Base-by-base conservation (phyloP, 164 flowering plant species). In the Magnolia kwangsiensis region DNA sequence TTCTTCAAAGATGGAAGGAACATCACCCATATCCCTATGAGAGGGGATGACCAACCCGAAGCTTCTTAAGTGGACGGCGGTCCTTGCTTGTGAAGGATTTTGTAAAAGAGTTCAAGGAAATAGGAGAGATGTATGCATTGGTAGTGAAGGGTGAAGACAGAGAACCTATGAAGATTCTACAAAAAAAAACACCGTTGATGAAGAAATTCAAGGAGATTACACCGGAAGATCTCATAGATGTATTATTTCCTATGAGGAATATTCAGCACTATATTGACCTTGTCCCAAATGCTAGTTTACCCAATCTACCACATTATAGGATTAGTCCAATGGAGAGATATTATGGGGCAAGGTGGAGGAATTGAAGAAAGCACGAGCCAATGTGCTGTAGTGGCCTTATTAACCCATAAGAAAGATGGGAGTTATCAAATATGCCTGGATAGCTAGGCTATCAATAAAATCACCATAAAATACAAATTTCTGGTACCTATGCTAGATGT, bases 391-490 rank as follows among this genome's bases (percentile, higher is more conserved):
- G 29, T 27, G 2, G n/a, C 51, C 58, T 16, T 74, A 3, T 21
- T 74, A 11, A 37, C 11, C 1, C 69, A 59, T 13, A 74, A 65
- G 71, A 72, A 77, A 21, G 29, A 27, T 27, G 29, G 72, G 1
- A 77, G 51, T 51, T 65, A 20, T 75, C 20, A 37, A 1, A 77
- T 72, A 58, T 66, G 75, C 29, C 20, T 72, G 0, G 75, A 71
- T 63, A 76, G 63, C 50, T 2, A 59, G 19, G 70, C 45, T 7
- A 76, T 76, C 37, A 76, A 76, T 24, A 77, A 72, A 23, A 77
- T 77, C 24, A 51, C 51, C 5, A 9, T 71, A 1, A 21, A 49
- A 19, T 63, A 71, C 13, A 11, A 8, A 2, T 64, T 69, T 21
- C 69, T 23, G 2, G 29, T 49, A 50, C 23, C 63, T 9, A 72